Evolutionary conservation across 768 basidiomycete genomes (phyloP).

Genomic region (Amanita rubescens): DNA sequence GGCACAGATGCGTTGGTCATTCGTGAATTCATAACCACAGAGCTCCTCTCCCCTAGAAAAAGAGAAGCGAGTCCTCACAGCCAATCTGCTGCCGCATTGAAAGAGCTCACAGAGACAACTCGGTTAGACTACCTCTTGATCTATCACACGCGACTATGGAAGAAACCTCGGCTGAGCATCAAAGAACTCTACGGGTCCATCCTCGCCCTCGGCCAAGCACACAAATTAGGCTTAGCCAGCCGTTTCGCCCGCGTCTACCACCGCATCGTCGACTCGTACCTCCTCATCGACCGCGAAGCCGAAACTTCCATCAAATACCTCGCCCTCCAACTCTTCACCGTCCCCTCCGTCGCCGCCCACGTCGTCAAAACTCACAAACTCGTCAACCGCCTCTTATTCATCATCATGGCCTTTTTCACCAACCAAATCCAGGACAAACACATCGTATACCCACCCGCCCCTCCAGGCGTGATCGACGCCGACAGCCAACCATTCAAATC

Average conservation of each 20-base stretch:
- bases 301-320: conserved; percentile 95
- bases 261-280: conserved; percentile 82
- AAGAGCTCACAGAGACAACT: conserved; percentile 44
- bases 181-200: conserved; percentile 80
- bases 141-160: conserved; percentile 83
- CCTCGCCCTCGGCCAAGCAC: conserved; percentile 60
- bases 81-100: conserved; percentile 28
- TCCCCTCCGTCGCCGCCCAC: conserved; percentile 76
- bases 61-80: conserved; percentile 39
- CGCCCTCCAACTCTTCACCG: conserved; percentile 87
- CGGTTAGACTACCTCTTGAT: conserved; percentile 71
- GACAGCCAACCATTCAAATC: conserved; percentile 87
- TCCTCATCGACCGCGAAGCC: conserved; percentile 87
- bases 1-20: conserved; percentile 60
- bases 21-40: conserved; percentile 64
- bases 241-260: conserved; percentile 84
- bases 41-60: conserved; percentile 56
- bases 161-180: conserved; percentile 68
- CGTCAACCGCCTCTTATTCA: too few species aligned
- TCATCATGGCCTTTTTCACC: conserved; percentile 89
- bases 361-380: conserved; percentile 70
- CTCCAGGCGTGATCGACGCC: conserved; percentile 49
- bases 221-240: conserved; percentile 78
- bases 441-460: conserved; percentile 39
- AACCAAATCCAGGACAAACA: conserved; percentile 76